Percentiles rank a stretch among this genome's conserved stretches.
phyloP scores from a whole-genome alignment of 225 moss, liverwort and hornwort genomes.

The Physcomitrellopsis africana region DNA sequence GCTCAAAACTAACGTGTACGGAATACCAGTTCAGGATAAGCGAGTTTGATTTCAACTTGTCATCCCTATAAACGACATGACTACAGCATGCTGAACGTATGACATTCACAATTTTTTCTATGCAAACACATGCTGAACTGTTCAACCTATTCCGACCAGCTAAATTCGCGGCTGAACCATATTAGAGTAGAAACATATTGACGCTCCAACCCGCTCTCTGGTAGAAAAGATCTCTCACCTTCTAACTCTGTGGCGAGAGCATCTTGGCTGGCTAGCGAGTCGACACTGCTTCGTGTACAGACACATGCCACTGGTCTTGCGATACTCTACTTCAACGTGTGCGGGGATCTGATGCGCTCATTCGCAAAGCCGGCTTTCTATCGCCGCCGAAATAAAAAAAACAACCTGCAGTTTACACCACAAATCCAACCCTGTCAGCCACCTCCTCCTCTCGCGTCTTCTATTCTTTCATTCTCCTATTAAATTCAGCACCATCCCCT shows the following conservation, averaged over 20 bases:
- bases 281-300: constrained; percentile 45
- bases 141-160: constrained; percentile 10
- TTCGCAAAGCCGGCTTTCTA: constrained; percentile 30
- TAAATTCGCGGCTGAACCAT: not conserved
- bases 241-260: constrained; percentile 35
- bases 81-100: not conserved
- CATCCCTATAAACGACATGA: not conserved
- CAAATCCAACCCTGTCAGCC: constrained; percentile 14
- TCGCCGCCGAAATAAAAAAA: constrained; percentile 8
- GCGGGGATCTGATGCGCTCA: constrained; percentile 28
- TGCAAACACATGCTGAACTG: constrained; percentile 13
- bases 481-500: not conserved
- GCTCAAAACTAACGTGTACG: not conserved
- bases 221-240: constrained; percentile 20
- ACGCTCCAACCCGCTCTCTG: constrained; percentile 2
- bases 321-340: constrained; percentile 26
- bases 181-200: not conserved
- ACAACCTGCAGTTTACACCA: not conserved
- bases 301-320: constrained; percentile 44
- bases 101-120: not conserved
- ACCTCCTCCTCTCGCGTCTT: not conserved
- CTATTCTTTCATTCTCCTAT: not conserved
- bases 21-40: constrained; percentile 2
- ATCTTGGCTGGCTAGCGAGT: constrained; percentile 36
- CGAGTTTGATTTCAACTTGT: not conserved